These are phyloP conservation scores for Carex littledalei DNA, from an alignment of 176 grass and related monocot species.

Conservation along the genomic window DNA sequence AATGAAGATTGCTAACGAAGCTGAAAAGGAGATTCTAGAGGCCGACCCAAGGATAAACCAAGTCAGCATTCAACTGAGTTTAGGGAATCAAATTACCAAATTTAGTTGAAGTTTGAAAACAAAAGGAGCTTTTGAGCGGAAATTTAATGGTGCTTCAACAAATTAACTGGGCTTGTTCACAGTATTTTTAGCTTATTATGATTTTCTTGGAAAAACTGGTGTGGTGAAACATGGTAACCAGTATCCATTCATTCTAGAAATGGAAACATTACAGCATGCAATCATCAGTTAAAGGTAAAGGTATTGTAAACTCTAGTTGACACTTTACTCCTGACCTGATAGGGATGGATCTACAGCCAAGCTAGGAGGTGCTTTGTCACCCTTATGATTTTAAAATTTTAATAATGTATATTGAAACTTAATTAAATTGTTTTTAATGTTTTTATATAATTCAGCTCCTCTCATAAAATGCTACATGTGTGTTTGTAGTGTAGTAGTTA, in stretches of 20 bases:
- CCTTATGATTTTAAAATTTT: no score
- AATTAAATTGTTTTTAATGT: no score
- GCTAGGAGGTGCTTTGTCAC: no score
- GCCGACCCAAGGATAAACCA: conserved; percentile 65
- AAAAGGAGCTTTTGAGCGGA: not conserved
- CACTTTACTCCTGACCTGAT: no score
- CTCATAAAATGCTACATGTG: no score
- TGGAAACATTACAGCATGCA: not conserved
- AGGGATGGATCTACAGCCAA: no score
- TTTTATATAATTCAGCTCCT: no score
- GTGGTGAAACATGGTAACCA: not conserved
- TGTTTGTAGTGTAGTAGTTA: no score
- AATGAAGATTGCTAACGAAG: conserved; percentile 64
- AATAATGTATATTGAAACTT: no score
- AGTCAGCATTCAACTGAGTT: conserved; percentile 70
- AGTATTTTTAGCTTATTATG: not conserved
- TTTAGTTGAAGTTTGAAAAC: conserved; percentile 30
- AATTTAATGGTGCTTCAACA: not conserved
- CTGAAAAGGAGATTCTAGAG: conserved; percentile 66
- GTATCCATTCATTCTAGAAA: not conserved
- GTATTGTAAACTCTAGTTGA: not conserved
- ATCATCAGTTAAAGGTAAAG: not conserved
- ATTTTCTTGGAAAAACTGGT: not conserved
- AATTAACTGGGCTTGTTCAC: not conserved
- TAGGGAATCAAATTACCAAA: conserved; percentile 61